Evolutionary conservation across 2,329 filamentous ascomycete genomes (phyloP), one percentile per base, ranked within the genome.

Genomic region (Pseudocercospora pini-densiflorae): DNA sequence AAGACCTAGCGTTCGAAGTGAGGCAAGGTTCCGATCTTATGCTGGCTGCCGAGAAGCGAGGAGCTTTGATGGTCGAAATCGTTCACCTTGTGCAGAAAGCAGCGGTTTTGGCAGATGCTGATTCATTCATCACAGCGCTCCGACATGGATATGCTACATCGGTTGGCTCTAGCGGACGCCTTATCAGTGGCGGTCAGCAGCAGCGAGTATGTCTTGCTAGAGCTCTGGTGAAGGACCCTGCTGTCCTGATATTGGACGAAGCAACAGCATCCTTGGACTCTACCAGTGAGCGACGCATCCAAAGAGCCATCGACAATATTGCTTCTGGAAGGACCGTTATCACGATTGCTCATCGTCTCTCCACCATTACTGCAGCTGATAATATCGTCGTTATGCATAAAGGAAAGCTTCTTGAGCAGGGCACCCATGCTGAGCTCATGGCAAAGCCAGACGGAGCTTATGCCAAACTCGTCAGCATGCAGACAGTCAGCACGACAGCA

Each of bases 171-270:
- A 40, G 59, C 16, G 64, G 64, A 6, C 60, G 33, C 19, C 55
- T 54, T 12, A 57, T 81, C 47, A 79, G 77, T 24, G 81, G 80
- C 16, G 81, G 81, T 1, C 80, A 82, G 63, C 68, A 76, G 51
- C 81, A 82, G 67, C 77, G 80, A 2, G 74, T 83, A 27, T 79
- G 80, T 1, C 80, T 82, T 61, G 81, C 81, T 7, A 66, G 81
- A 14, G 80, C 79, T 1, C 68, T 83, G n/a, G 71, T 82, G 6
- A 78, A 78, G 12, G 73, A 78, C 9, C 76, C 79, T 0, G 71
- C 71, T 9, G 40, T 1, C 74, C 90, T 55, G 84, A 80, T 90
- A 10, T 79, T 89, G 1, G 88, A 90, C 53, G 88, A 90, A 51
- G 79, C 79, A 27, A 82, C 80, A 5, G 77, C 77, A 36, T 78